Evolutionary conservation across 805 yeast species (phyloP).

Genomic region (Candida lessepsii): DNA sequence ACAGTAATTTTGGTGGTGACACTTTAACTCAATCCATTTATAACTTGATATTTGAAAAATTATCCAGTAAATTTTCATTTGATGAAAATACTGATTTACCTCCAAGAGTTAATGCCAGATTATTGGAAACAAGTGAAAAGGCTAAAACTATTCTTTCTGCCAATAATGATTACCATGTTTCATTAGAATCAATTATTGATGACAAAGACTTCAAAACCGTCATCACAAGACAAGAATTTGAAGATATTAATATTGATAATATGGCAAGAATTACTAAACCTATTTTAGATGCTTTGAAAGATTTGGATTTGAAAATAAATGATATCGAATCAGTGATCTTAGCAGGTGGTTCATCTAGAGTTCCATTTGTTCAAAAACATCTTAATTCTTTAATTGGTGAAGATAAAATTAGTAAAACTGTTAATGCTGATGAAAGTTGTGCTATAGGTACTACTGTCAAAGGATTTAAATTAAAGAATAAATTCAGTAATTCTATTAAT

Average conservation of each 20-base stretch:
- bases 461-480: constrained; percentile 68
- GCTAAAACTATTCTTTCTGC: constrained; percentile 87
- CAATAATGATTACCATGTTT: constrained; percentile 72
- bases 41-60: constrained; percentile 57
- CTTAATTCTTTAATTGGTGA: constrained; percentile 48
- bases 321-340: constrained; percentile 67
- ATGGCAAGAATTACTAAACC: constrained; percentile 52
- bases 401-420: constrained; percentile 68
- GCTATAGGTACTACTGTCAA: constrained; percentile 86
- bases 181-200: constrained; percentile 69
- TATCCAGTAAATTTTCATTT: constrained; percentile 44
- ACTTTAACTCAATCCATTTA: constrained; percentile 65
- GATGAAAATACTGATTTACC: constrained; percentile 42
- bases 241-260: constrained; percentile 48
- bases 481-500: constrained; percentile 54
- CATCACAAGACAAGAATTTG: constrained; percentile 81
- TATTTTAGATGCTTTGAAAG: constrained; percentile 48
- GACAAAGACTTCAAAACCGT: constrained; percentile 71
- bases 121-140: constrained; percentile 83
- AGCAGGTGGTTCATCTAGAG: constrained; percentile 89
- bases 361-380: constrained; percentile 78
- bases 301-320: constrained; percentile 26
- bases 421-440: constrained; percentile 94
- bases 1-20: constrained; percentile 73
- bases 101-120: constrained; percentile 60